A percentile compares a stretch with the other conserved stretches of the same genome.
phyloP scores from a whole-genome alignment of 306 rosid species.

The Rubus parviflorus region DNA sequence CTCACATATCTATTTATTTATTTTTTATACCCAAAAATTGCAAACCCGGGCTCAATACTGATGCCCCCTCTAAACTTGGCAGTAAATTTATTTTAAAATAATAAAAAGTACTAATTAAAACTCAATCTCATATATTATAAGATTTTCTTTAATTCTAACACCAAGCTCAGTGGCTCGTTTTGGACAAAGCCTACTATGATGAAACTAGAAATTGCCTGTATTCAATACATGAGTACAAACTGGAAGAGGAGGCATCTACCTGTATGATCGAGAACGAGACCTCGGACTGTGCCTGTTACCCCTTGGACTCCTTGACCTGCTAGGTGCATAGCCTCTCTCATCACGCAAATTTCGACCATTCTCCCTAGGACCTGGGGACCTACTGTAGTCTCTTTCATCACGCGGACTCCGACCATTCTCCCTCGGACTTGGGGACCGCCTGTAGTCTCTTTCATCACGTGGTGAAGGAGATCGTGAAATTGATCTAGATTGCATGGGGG shows the following conservation, averaged over 20 bases:
- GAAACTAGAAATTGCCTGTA: not conserved
- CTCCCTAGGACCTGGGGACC: conserved; percentile 56
- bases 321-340: conserved; percentile 44
- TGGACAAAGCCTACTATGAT: not conserved
- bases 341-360: conserved; percentile 52
- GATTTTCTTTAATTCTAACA: not conserved
- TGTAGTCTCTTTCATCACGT: conserved; percentile 13
- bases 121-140: not conserved
- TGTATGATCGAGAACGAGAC: conserved; percentile 63
- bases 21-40: not conserved
- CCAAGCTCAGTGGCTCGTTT: not conserved
- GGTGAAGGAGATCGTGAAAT: conserved; percentile 64
- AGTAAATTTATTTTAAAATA: not conserved
- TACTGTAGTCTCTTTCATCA: conserved; percentile 45
- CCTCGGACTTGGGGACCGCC: not conserved
- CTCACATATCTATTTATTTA: not conserved
- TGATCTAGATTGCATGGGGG: conserved; percentile 74
- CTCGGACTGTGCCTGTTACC: conserved; percentile 46
- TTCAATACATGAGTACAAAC: not conserved
- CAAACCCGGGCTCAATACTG: not conserved
- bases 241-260: conserved; percentile 44
- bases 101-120: not conserved
- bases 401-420: conserved; percentile 25
- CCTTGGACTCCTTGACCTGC: conserved; percentile 60
- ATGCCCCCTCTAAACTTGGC: not conserved